phyloP scores from a whole-genome alignment of 2,329 filamentous ascomycete genomes.

The Podosphaera xanthii region DNA sequence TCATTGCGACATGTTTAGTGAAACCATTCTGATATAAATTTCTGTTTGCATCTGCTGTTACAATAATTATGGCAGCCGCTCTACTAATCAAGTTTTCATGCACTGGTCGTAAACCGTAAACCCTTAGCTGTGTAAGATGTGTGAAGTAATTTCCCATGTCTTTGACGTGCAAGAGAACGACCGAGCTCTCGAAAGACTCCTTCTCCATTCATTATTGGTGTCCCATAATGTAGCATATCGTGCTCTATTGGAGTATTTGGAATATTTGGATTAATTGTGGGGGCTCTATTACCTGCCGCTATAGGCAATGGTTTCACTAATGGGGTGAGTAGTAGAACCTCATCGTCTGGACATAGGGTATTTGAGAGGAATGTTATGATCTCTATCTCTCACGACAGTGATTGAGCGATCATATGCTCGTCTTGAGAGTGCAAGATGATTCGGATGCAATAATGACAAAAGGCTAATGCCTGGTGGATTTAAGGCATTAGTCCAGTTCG shows the following conservation, averaged over 20 bases:
- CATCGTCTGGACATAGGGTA: slow-evolving; percentile 63
- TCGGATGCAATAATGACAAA: slow-evolving; percentile 59
- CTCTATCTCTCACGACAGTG: slow-evolving; percentile 75
- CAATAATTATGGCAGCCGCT: slow-evolving; percentile 68
- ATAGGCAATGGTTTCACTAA: slow-evolving; percentile 82
- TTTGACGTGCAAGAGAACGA: slow-evolving; percentile 61
- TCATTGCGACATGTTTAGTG: slow-evolving; percentile 88
- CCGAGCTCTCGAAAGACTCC: slow-evolving; percentile 80
- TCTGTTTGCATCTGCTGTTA: slow-evolving; percentile 82
- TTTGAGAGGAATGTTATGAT: slow-evolving; percentile 67
- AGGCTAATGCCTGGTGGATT: slow-evolving; percentile 60
- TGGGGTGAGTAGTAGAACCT: slow-evolving; percentile 71
- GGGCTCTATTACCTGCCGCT: slow-evolving; percentile 54
- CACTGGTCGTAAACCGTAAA: slow-evolving; percentile 73
- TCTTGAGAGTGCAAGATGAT: slow-evolving; percentile 59
- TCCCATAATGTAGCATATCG: slow-evolving; percentile 32
- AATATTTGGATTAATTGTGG: slow-evolving; percentile 28
- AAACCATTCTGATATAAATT: slow-evolving; percentile 90
- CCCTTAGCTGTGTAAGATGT: slow-evolving; percentile 92
- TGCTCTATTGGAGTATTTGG: slow-evolving; percentile 22
- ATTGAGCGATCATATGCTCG: slow-evolving; percentile 83
- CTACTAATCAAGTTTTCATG: slow-evolving; percentile 83
- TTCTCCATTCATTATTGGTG: slow-evolving; percentile 69
- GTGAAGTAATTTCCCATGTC: slow-evolving; percentile 70
- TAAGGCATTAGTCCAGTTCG: slow-evolving; percentile 78